A percentile compares a stretch with the other conserved stretches of the same genome.
phyloP scores from a whole-genome alignment of 2,329 filamentous ascomycete genomes.

The Albifimbria verrucaria region DNA sequence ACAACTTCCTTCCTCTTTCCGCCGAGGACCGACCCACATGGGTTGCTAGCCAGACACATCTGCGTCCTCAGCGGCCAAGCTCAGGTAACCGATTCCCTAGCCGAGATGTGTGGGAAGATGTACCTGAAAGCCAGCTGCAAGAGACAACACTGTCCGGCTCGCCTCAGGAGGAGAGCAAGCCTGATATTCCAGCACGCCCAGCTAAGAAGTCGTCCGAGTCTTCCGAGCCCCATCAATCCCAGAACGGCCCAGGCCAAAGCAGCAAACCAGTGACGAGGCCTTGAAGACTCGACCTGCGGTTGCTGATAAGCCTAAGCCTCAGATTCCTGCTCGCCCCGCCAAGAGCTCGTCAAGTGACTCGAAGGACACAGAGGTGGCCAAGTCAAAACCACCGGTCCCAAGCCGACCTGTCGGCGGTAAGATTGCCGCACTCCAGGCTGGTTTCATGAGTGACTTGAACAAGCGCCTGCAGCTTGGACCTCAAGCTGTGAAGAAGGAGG shows the following conservation, averaged over 20 bases:
- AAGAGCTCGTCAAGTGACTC: constrained; percentile 43
- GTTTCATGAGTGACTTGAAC: constrained; percentile 91
- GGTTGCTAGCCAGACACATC: neutral
- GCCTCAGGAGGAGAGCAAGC: constrained; percentile 23
- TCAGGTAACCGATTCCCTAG: constrained; percentile 78
- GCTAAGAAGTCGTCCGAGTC: constrained; percentile 34
- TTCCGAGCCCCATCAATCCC: constrained; percentile 45
- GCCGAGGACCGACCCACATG: constrained; percentile 23
- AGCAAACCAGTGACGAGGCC: constrained; percentile 32
- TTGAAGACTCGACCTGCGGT: constrained; percentile 37
- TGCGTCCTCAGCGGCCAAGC: constrained; percentile 10
- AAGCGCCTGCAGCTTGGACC: constrained; percentile 84
- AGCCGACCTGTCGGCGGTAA: constrained; percentile 73
- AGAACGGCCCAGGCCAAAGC: constrained; percentile 52
- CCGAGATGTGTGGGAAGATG: constrained; percentile 92
- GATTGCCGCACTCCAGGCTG: constrained; percentile 85
- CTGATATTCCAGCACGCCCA: constrained; percentile 27
- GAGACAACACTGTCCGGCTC: constrained; percentile 65
- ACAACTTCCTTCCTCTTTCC: constrained; percentile 23
- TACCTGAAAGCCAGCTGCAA: constrained; percentile 76
- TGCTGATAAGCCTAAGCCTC: constrained; percentile 55
- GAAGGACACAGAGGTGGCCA: constrained; percentile 46
- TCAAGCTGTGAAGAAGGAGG: constrained; percentile 73
- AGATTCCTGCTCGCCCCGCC: constrained; percentile 59
- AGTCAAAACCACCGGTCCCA: constrained; percentile 81